Conservation (phyloP, 768 basidiomycete genomes). For the Psilocybe subaeruginosa region DNA sequence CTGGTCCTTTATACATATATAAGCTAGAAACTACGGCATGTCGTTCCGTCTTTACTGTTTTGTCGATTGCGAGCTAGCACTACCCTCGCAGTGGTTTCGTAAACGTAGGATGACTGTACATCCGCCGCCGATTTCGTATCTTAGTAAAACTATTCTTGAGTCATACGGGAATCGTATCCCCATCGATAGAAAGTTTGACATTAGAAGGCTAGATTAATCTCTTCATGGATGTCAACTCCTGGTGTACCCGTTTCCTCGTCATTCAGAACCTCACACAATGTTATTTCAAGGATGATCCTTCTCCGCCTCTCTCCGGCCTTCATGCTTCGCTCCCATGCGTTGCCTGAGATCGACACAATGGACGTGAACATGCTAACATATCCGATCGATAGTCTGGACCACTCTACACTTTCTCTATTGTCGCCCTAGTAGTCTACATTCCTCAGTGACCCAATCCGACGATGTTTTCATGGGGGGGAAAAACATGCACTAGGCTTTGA, state of each 20-base stretch:
- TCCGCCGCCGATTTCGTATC: neutral
- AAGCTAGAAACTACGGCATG: neutral
- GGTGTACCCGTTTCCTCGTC: conserved; percentile 1
- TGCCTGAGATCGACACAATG: neutral
- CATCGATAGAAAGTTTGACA: neutral
- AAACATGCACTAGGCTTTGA: neutral
- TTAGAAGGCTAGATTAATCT: neutral
- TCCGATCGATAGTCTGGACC: neutral
- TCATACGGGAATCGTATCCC: neutral
- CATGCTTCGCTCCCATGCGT: neutral
- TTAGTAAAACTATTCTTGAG: neutral
- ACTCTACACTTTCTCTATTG: neutral
- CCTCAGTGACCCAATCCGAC: neutral
- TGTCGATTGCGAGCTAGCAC: neutral
- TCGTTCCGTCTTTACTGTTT: neutral
- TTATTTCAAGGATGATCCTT: neutral
- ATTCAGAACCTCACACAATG: neutral
- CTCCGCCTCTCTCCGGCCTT: neutral
- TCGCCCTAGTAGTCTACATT: neutral
- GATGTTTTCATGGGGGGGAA: neutral
- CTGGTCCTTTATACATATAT: neutral
- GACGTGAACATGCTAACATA: neutral
- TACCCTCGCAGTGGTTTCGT: neutral
- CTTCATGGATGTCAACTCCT: neutral
- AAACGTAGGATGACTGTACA: neutral